Evolutionary conservation across 768 basidiomycete genomes (phyloP).

Genomic region (Russula earlei): DNA sequence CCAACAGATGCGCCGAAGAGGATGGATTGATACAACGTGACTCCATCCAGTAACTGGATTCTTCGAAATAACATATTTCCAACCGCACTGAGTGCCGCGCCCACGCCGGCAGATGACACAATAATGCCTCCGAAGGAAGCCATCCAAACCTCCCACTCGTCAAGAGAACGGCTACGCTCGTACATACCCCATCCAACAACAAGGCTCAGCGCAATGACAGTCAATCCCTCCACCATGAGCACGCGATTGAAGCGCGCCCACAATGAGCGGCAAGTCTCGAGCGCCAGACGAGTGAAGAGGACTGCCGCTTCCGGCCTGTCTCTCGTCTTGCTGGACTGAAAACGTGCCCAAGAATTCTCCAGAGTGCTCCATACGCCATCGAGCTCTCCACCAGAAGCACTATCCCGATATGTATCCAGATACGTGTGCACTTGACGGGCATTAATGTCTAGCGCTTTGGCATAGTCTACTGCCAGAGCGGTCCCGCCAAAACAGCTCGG

Average conservation of each 20-base stretch:
- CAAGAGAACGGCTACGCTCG: slow-evolving; percentile 33
- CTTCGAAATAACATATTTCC: background rate
- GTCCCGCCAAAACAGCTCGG: slow-evolving; percentile 74
- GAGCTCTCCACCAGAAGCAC: slow-evolving; percentile 64
- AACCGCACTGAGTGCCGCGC: slow-evolving; percentile 1
- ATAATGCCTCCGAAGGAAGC: slow-evolving; percentile 4
- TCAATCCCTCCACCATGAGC: slow-evolving; percentile 67
- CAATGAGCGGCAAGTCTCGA: slow-evolving; percentile 66
- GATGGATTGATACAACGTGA: slow-evolving; percentile 3
- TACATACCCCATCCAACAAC: slow-evolving; percentile 50
- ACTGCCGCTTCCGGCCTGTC: slow-evolving; percentile 23
- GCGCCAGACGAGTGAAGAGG: slow-evolving; percentile 50
- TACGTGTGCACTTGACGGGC: slow-evolving; percentile 67
- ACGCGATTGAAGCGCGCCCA: slow-evolving; percentile 92
- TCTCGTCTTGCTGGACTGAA: background rate
- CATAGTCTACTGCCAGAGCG: slow-evolving; percentile 33
- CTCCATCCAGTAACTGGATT: slow-evolving; percentile 20
- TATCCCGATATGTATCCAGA: slow-evolving; percentile 65
- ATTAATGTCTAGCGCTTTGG: slow-evolving; percentile 59
- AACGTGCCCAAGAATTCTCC: slow-evolving; percentile 21
- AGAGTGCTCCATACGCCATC: slow-evolving; percentile 52
- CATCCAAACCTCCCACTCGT: slow-evolving; percentile 38
- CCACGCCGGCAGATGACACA: background rate
- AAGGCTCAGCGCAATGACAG: slow-evolving; percentile 46
- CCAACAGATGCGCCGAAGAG: slow-evolving; percentile 26